Evolutionary conservation across 495 filamentous ascomycete genomes (phyloP), one percentile per base, ranked within the genome.

Genomic region (Neurospora sp.): DNA sequence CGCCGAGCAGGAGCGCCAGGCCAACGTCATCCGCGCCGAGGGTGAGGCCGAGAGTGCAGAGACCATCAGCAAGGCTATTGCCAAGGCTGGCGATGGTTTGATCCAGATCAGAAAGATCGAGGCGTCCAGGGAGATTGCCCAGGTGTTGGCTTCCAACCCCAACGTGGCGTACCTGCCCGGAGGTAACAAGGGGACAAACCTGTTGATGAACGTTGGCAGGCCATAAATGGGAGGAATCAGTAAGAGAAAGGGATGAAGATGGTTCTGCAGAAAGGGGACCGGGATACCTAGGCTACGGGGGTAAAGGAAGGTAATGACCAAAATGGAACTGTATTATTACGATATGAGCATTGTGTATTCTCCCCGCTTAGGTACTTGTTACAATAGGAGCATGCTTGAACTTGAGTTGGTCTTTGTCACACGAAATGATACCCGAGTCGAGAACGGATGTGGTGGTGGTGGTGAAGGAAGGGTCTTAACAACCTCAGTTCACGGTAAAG

Each of bases 1-100:
- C 79, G 96, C 96, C 73, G 96, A 99, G 89, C 96, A 99, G 87
- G 96, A 99, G 86, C 88, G 96, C 77, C 96, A 99, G 85, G 96
- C 96, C 73, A 98, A 95, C 82, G 96, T 99, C 76, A 98, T 99
- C 82, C 88, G 96, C 65, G 94, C 96, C 35, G 96, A 99, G 88
- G 96, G 96, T 80, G 96, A 99, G 81, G 94, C 94, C 74, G 95
- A 98, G 88, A 91, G 89, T 78, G 96, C 96, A 70, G 96, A 98
- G 68, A 95, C 94, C 71, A 98, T 99, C 82, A 89, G 87, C 85
- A 94, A 89, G 85, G 91, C 96, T 8, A 93, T 99, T 71, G 93
- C 93, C 78, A 97, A 94, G 89, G 87, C 89, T 40, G 96, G 96
- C 69, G 94, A 93, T 82, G 96, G 96, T 6, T 85, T 99, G 79